Base-by-base conservation (phyloP, 2,329 filamentous ascomycete species). In the Pezicula radicicola region DNA sequence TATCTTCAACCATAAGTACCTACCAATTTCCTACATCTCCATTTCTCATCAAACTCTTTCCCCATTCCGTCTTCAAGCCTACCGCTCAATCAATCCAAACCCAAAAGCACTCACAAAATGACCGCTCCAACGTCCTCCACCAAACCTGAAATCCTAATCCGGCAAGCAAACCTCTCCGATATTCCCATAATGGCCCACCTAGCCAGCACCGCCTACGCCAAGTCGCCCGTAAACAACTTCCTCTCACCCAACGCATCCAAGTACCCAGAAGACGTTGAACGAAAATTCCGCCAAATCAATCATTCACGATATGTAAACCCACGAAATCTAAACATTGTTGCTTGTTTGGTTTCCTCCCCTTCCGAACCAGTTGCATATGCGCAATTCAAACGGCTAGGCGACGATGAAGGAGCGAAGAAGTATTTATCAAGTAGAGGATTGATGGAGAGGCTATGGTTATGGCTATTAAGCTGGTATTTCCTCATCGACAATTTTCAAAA, bases 381-480 rank as follows among this genome's bases (percentile, higher is more conserved):
- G 4, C 55, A 58, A 18, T 59, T 56, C 16, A n/a, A 10, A 10
- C 58, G 62, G 6, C 5, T 53, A 2, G 62, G 63, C 7, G 37
- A 58, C 6, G 62, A 65, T 40, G 10, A 44, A 0, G 58, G 53
- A 0, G 61, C 55, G 1, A 42, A 41, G 36, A 9, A 48, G 2
- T 50, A 48, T 12, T n/a, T 51, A 2, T n/a, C 15, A 3, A 37
- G 25, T 6, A 45, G 35, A 18, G 46, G 52, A 1, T 10, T 44
- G n/a, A 3, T 37, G 33, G 21, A 30, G 15, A 48, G 53, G 9
- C 1, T 50, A 0, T 47, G 41, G 16, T 39, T 55, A 30, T 53
- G 39, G 21, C 5, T 50, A 3, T 42, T 58, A 13, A 39, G 40
- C 3, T 61, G 46, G 40, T 47, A 43, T 9, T 56, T 58, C 8